These are phyloP conservation scores for Ganoderma meredithae DNA, from an alignment of 1,284 basidiomycete genomes.

Conservation along the genomic window DNA sequence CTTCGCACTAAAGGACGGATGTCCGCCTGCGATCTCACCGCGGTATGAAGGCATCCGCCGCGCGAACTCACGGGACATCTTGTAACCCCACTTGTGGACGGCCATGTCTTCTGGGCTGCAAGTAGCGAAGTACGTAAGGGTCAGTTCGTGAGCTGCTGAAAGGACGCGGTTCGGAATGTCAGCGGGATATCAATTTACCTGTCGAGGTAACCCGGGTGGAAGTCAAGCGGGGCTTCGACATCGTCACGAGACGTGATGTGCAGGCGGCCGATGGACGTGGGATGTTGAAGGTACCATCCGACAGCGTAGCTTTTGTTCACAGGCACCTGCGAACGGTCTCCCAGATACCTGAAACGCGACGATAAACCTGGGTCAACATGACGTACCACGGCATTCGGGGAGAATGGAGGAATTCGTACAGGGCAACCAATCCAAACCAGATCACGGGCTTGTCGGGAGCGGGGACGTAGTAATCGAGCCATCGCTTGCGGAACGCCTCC, in stretches of 20 bases:
- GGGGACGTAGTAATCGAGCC: slow-evolving; percentile 51
- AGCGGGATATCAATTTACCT: slow-evolving; percentile 17
- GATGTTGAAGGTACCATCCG: slow-evolving; percentile 41
- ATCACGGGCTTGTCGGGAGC: slow-evolving; percentile 58
- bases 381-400: not conserved
- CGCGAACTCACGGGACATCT: slow-evolving; percentile 43
- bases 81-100: slow-evolving; percentile 50
- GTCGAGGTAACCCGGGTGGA: slow-evolving; percentile 35
- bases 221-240: slow-evolving; percentile 32
- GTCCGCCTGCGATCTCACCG: slow-evolving; percentile 40
- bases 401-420: slow-evolving; percentile 39
- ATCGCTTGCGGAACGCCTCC: slow-evolving; percentile 50
- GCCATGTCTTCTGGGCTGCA: slow-evolving; percentile 42
- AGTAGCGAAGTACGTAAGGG: not conserved
- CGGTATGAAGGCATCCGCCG: slow-evolving; percentile 47
- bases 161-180: not conserved
- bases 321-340: slow-evolving; percentile 36
- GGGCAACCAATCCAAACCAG: slow-evolving; percentile 41
- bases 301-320: slow-evolving; percentile 44
- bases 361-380: not conserved
- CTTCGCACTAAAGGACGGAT: slow-evolving; percentile 41
- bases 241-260: slow-evolving; percentile 34
- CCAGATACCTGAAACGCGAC: slow-evolving; percentile 35
- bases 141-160: not conserved
- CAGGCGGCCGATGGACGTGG: slow-evolving; percentile 29